Evolutionary conservation across 2,329 filamentous ascomycete genomes (phyloP).

Genomic region (Penicillium brasilianum): DNA sequence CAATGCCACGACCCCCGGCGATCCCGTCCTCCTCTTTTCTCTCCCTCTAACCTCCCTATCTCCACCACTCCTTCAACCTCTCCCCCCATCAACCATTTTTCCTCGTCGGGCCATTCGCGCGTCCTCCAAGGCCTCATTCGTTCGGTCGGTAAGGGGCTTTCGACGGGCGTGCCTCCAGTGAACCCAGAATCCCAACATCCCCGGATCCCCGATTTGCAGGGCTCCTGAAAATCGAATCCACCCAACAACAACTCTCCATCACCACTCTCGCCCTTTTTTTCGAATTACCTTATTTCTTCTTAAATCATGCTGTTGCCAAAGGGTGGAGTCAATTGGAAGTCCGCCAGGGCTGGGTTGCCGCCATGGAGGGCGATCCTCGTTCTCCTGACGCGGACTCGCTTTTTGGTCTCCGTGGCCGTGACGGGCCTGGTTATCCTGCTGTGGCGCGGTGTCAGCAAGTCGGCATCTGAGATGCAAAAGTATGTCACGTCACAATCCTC

Average conservation of each 20-base stretch:
- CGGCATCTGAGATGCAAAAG: slow-evolving; percentile 89
- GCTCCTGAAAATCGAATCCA: slow-evolving; percentile 24
- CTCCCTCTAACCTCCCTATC: slow-evolving; percentile 10
- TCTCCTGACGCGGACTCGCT: slow-evolving; percentile 75
- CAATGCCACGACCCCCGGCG: slow-evolving; percentile 3
- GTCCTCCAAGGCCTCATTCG: slow-evolving; percentile 32
- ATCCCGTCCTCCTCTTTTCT: slow-evolving; percentile 17
- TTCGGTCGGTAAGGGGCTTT: slow-evolving; percentile 33
- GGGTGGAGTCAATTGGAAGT: slow-evolving; percentile 90
- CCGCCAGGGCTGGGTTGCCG: slow-evolving; percentile 77
- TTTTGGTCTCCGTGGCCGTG: slow-evolving; percentile 74
- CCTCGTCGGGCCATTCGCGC: slow-evolving; percentile 15
- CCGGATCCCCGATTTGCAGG: slow-evolving; percentile 23
- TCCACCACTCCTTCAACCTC: slow-evolving; percentile 1
- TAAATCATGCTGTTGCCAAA: slow-evolving; percentile 83
- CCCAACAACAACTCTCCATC: neutral
- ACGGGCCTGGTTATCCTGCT: slow-evolving; percentile 75
- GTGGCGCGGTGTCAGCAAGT: slow-evolving; percentile 84
- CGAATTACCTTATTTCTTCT: slow-evolving; percentile 10
- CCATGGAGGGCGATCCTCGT: slow-evolving; percentile 73
- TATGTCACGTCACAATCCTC: slow-evolving; percentile 51
- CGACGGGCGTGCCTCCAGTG: slow-evolving; percentile 21
- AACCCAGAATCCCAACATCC: slow-evolving; percentile 8
- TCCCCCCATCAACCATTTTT: neutral
- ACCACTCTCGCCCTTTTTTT: slow-evolving; percentile 5